Percentiles rank a stretch among this genome's conserved stretches.
Evolutionary conservation across 805 yeast species (phyloP).

Genomic region (Nakazawaea wyomingensis): DNA sequence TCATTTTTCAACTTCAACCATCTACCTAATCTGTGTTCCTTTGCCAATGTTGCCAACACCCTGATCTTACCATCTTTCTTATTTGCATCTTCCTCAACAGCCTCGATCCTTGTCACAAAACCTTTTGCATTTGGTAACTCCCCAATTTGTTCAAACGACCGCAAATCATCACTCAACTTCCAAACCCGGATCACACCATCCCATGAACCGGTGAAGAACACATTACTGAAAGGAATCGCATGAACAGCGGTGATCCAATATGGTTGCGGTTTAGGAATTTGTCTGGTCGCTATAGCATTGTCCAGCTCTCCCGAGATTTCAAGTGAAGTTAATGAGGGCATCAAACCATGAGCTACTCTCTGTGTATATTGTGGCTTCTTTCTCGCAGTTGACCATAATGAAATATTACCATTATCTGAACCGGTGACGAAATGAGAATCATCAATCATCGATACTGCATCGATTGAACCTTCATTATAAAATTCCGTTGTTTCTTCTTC

Average conservation of each 20-base stretch:
- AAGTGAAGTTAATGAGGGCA: slow-evolving; percentile 34
- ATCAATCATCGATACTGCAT: slow-evolving; percentile 85
- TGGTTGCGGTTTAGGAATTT: slow-evolving; percentile 71
- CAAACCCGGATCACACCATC: slow-evolving; percentile 74
- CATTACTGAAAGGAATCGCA: slow-evolving; percentile 80
- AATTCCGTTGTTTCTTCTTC: slow-evolving; percentile 28
- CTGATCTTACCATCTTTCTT: slow-evolving; percentile 46
- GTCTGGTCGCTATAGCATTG: slow-evolving; percentile 30
- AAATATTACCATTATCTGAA: slow-evolving; percentile 85
- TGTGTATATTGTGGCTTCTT: slow-evolving; percentile 77
- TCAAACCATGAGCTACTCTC: slow-evolving; percentile 74
- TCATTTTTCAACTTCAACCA: slow-evolving; percentile 57
- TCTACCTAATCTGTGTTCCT: slow-evolving; percentile 86
- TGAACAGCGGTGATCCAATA: slow-evolving; percentile 79
- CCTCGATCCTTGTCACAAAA: slow-evolving; percentile 58
- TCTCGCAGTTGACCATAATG: slow-evolving; percentile 87
- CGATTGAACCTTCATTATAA: slow-evolving; percentile 81
- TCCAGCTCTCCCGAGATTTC: slow-evolving; percentile 51
- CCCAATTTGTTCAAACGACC: slow-evolving; percentile 56
- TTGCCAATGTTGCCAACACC: slow-evolving; percentile 64
- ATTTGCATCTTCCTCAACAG: slow-evolving; percentile 39
- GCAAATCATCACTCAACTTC: slow-evolving; percentile 62
- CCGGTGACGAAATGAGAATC: slow-evolving; percentile 93
- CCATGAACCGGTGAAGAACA: slow-evolving; percentile 87
- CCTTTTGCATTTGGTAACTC: slow-evolving; percentile 61